phyloP scores from a whole-genome alignment of 768 basidiomycete species.

The Amanita phalloides region DNA sequence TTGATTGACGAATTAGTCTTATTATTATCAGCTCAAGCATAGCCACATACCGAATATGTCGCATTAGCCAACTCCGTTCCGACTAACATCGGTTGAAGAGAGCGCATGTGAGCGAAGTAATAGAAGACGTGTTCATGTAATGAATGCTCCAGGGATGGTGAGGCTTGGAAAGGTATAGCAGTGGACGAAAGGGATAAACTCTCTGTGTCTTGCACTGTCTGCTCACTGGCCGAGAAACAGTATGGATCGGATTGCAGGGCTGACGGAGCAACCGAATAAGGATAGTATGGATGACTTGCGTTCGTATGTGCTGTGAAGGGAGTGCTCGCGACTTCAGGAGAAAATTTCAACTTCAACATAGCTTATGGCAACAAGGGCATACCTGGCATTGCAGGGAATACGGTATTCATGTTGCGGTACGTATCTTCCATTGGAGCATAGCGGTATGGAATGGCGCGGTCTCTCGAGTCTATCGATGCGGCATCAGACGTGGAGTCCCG shows the following conservation, averaged over 20 bases:
- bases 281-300: constrained; percentile 17
- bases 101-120: constrained; percentile 66
- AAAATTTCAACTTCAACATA: background rate
- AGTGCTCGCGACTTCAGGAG: background rate
- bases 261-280: constrained; percentile 21
- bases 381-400: constrained; percentile 37
- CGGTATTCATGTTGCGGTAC: constrained; percentile 8
- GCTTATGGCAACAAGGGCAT: constrained; percentile 9
- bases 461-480: constrained; percentile 10
- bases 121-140: constrained; percentile 56
- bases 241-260: constrained; percentile 19
- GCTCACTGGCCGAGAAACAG: background rate
- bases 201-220: constrained; percentile 16
- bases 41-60: constrained; percentile 48
- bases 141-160: constrained; percentile 10
- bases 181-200: constrained; percentile 21
- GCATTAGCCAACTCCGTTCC: constrained; percentile 51
- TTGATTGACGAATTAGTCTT: constrained; percentile 13
- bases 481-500: constrained; percentile 20
- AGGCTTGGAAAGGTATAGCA: background rate
- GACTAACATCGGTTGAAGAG: constrained; percentile 55
- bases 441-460: constrained; percentile 10
- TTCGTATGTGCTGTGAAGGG: constrained; percentile 15
- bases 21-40: background rate
- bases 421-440: background rate